phyloP scores from a whole-genome alignment of 306 rosid species.

The Potentilla sterilis region DNA sequence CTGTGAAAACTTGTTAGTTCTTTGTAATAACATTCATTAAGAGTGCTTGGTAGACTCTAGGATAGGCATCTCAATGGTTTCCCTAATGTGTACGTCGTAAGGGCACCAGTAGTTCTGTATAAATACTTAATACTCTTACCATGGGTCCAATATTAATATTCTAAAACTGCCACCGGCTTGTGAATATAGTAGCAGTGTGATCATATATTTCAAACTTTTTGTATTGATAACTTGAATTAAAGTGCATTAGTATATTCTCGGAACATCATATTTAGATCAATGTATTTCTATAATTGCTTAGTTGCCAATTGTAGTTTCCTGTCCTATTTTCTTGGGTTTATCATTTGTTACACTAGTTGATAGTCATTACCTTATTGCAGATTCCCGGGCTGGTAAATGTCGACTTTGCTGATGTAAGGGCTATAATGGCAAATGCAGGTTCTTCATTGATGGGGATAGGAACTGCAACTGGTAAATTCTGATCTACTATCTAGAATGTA shows the following conservation, averaged over 20 bases:
- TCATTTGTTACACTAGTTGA: slow-evolving; percentile 18
- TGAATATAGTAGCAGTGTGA: background rate
- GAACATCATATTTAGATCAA: slow-evolving; percentile 1
- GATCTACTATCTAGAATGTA: slow-evolving; percentile 11
- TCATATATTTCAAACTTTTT: background rate
- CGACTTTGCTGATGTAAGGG: slow-evolving; percentile 94
- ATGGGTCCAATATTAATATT: background rate
- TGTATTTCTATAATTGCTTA: background rate
- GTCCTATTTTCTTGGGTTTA: background rate
- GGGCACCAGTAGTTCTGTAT: background rate
- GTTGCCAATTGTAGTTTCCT: background rate
- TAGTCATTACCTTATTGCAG: slow-evolving; percentile 45
- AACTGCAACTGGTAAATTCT: slow-evolving; percentile 74
- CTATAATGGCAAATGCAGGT: slow-evolving; percentile 96
- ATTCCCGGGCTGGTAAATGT: slow-evolving; percentile 91
- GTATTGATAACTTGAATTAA: background rate
- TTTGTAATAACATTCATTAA: background rate
- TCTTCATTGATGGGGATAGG: slow-evolving; percentile 95
- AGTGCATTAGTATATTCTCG: background rate
- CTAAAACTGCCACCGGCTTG: background rate
- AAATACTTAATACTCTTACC: too few relatives aligned
- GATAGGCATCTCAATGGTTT: background rate
- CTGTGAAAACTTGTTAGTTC: background rate
- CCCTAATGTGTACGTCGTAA: background rate
- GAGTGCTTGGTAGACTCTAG: background rate